Evolutionary conservation across 1,284 basidiomycete genomes (phyloP), one percentile per base, ranked within the genome.

Genomic region (Ustilago nuda): DNA sequence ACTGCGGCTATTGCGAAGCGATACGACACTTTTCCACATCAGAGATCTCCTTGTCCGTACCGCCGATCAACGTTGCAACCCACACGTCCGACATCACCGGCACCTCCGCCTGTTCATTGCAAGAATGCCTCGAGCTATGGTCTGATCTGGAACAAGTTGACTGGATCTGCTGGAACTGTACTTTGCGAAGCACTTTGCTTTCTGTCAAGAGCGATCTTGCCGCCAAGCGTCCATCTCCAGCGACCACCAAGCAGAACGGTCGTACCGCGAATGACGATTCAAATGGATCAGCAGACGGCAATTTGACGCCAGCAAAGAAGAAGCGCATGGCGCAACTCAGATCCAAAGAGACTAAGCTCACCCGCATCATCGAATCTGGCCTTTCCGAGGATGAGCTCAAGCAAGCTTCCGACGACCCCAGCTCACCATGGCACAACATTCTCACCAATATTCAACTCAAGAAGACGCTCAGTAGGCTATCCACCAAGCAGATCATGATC

Each of bases 141-240:
- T 74, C 75, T 27, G 66, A 80, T 53, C 61, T 85, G 43, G 84
- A 85, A 56, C 71, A 72, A 50, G 74, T 85, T 8, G 83, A 85
- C 19, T 85, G 84, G 84, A 75, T 74, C 30, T 85, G 84, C 65
- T 79, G 76, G 71, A 74, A 76, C n/a, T 85, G 84, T 54, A 83
- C 75, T 15, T 54, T 85, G 27, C 69, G 53, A 17, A 66, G 61
- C 6, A 84, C 81, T 5, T 52, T 73, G 9, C 58, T 50, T 5
- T 53, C 41, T 8, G 58, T 72, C 43, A 50, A 54, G 36, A 33
- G 36, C 8, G 69, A 76, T n/a, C 19, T 76, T 9, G 58, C 65
- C 6, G n/a, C 48, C 45, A 68, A 68, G 15, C 53, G 39, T 27
- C 19, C 65, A 0, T 5, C 63, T 1, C 8, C 59, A 9, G 32